phyloP scores from a whole-genome alignment of 768 basidiomycete genomes.

The Mycena rebaudengoi region DNA sequence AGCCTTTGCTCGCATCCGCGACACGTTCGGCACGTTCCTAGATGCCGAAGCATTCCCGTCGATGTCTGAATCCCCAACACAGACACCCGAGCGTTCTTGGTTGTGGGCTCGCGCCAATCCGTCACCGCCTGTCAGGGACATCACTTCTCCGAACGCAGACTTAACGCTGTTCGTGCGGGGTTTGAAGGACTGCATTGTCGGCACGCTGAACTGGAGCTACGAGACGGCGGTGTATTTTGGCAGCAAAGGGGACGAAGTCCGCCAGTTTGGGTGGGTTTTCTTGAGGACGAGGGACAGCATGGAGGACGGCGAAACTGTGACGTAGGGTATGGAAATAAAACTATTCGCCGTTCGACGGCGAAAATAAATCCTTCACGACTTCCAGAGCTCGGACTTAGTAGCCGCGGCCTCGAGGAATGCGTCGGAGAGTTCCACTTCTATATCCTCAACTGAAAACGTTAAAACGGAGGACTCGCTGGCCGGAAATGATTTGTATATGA shows the following conservation, averaged over 20 bases:
- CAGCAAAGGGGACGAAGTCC: conserved; percentile 19
- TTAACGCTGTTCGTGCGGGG: conserved; percentile 52
- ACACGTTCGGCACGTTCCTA: conserved; percentile 46
- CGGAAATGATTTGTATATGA: too few species aligned
- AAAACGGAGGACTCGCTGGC: too few species aligned
- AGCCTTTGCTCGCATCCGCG: conserved; percentile 48
- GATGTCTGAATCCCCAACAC: conserved; percentile 10
- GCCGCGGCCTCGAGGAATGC: too few species aligned
- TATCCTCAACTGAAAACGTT: too few species aligned
- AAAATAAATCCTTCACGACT: too few species aligned
- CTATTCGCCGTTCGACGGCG: too few species aligned
- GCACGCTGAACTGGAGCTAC: conserved; percentile 39
- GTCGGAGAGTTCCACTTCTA: too few species aligned
- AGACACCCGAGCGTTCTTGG: neutral
- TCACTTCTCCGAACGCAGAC: conserved; percentile 5
- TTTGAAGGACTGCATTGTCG: conserved; percentile 63
- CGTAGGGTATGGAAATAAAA: too few species aligned
- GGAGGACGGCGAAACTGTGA: too few species aligned
- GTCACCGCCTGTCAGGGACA: neutral
- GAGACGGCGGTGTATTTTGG: conserved; percentile 26
- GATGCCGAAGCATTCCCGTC: conserved; percentile 35
- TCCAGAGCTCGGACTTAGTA: too few species aligned
- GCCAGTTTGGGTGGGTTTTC: conserved; percentile 26
- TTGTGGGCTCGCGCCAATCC: conserved; percentile 24
- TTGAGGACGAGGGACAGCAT: neutral